Conservation (phyloP, 208 protist species). For the Leishmania mexicana region DNA sequence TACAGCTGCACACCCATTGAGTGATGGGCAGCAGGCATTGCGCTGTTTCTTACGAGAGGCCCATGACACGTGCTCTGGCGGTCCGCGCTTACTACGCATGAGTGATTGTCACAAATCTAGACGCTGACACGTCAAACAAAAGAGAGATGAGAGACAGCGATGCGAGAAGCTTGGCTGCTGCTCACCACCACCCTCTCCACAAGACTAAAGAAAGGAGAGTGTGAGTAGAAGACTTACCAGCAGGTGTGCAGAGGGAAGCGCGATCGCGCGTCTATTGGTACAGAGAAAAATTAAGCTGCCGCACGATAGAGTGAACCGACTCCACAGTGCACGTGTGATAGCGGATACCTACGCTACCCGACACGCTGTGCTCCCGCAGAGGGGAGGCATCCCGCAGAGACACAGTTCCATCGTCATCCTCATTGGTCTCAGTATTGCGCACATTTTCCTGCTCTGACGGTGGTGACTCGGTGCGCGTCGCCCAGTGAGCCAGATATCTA, state of each 20-base stretch:
- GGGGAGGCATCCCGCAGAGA: constrained; percentile 29
- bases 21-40: neutral
- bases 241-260: neutral
- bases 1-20: constrained; percentile 1
- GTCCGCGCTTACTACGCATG: neutral
- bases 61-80: neutral
- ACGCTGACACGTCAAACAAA: neutral
- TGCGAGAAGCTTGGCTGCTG: neutral
- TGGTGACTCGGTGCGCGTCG: neutral
- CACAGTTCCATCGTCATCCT: constrained; percentile 10
- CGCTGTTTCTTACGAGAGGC: neutral
- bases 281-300: constrained; percentile 33
- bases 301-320: constrained; percentile 19
- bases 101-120: neutral
- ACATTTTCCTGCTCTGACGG: neutral
- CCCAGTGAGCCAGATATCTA: neutral
- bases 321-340: constrained; percentile 25
- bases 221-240: neutral
- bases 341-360: constrained; percentile 10
- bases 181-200: neutral
- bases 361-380: constrained; percentile 31
- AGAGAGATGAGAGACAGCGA: neutral
- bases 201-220: neutral
- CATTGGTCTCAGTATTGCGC: neutral
- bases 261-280: constrained; percentile 16